Base-by-base conservation (phyloP, 306 rosid species). In the Cotoneaster glaucophyllus region DNA sequence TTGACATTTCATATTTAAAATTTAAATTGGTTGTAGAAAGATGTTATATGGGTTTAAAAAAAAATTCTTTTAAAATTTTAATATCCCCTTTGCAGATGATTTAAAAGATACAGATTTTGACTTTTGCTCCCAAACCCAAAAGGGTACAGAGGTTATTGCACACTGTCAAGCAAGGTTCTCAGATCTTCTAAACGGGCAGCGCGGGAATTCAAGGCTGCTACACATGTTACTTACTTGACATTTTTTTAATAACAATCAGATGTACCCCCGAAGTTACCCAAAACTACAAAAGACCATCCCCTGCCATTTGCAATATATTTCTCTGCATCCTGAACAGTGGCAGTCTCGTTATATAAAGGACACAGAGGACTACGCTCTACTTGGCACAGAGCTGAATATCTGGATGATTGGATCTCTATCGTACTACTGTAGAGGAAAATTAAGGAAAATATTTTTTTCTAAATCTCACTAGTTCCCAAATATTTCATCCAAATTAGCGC, bases 151-250 rank as follows among this genome's bases (percentile, higher is more conserved):
- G 15, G 84, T 79, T 64, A 76, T 83, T 83, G 17, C 13, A 0
- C 0, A 2, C 0, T 2, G 32, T n/a, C 25, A 79, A 44, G 67
- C 24, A 59, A 18, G 18, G 22, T 50, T 28, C 44, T 22, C 29
- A 3, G 44, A 31, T 41, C 69, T 82, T 74, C 74, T 28, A 64
- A 31, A 26, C 8, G 22, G 83, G 85, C 82, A 64, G 69, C 82
- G 54, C 34, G 17, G 2, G 62, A 5, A 22, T 15, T 8, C 11
- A 32, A 8, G 74, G 64, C 14, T 59, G 34, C 52, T 61, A 17
- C 24, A 28, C 6, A 62, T 26, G 52, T 11, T 13, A 29, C 41
- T 11, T 13, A 29, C 41, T 64, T 18, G 44, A 32, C 64, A 8
- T 68, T 41, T n/a, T 34, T 25, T 29, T 1, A 43, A 29, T 44